Evolutionary conservation across 2,329 filamentous ascomycete species (phyloP).

Genomic region (Tolypocladium tropicale): DNA sequence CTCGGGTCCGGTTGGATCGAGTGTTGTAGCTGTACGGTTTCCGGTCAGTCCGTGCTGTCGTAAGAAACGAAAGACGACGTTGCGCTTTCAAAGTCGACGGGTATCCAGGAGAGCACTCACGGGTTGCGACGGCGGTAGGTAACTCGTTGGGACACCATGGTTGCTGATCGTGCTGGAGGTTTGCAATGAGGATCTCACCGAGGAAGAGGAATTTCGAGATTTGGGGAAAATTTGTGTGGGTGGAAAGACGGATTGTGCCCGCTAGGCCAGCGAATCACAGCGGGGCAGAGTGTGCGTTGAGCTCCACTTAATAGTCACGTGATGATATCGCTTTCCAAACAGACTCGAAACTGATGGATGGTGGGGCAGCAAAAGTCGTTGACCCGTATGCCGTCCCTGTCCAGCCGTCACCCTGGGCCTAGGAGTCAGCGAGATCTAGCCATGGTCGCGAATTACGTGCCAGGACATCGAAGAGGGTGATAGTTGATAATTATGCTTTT

Average conservation of each 20-base stretch:
- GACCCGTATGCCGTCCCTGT: too few species aligned
- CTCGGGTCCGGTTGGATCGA: constrained; percentile 89
- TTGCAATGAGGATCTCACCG: constrained; percentile 25
- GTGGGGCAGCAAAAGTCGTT: not conserved
- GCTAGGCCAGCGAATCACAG: constrained; percentile 27
- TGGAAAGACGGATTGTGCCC: constrained; percentile 24
- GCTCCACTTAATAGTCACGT: not conserved
- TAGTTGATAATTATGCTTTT: too few species aligned
- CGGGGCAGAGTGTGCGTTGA: not conserved
- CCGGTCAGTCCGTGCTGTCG: constrained; percentile 13
- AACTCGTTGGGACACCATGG: constrained; percentile 50
- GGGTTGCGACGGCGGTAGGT: constrained; percentile 70
- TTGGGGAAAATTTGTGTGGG: constrained; percentile 34
- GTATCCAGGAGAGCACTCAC: constrained; percentile 41
- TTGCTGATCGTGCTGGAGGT: constrained; percentile 33
- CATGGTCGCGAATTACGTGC: too few species aligned
- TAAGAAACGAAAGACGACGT: not conserved
- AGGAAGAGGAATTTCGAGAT: constrained; percentile 29
- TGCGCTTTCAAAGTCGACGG: constrained; percentile 3
- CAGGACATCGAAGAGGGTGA: too few species aligned
- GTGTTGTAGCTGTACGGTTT: constrained; percentile 76
- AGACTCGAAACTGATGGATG: not conserved
- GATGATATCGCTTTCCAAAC: not conserved
- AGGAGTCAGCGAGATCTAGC: too few species aligned
- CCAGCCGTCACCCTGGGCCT: not conserved